Conservation (phyloP, 2,329 filamentous ascomycete genomes). For the Cordyceps tenuipes region DNA sequence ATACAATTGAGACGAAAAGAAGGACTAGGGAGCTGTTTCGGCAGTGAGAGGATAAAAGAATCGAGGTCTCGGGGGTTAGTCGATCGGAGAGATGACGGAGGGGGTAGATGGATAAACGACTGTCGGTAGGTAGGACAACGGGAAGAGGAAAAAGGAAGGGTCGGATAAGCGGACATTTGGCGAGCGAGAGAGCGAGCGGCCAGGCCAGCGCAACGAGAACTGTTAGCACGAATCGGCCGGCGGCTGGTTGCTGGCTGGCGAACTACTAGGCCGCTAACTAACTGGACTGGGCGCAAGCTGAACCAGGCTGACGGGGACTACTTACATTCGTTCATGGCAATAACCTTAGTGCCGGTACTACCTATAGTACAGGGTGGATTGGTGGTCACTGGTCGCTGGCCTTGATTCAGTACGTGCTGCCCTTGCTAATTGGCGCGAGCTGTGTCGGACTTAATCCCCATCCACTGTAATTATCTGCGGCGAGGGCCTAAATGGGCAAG, state of each 20-base stretch:
- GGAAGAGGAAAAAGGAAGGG: not conserved
- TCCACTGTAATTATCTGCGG: conserved; percentile 3
- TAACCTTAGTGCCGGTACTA: not conserved
- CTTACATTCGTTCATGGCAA: too few relatives aligned
- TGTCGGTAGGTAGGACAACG: not conserved
- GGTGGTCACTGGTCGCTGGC: too few relatives aligned
- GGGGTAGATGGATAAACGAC: not conserved
- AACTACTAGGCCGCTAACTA: not conserved
- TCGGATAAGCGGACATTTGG: conserved; percentile 5
- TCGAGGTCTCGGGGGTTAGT: not conserved
- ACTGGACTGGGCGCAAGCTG: not conserved
- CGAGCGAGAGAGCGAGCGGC: conserved; percentile 8
- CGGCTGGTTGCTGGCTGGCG: too few relatives aligned
- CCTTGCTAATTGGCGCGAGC: not conserved
- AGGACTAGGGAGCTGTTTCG: not conserved
- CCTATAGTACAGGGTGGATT: too few relatives aligned
- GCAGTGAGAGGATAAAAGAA: not conserved
- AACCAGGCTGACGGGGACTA: not conserved
- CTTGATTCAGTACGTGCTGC: not conserved
- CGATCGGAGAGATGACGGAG: not conserved
- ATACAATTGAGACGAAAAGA: not conserved
- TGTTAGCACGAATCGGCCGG: not conserved
- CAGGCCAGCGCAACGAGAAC: conserved; percentile 6
- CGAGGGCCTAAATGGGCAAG: not conserved
- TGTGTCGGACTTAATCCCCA: not conserved